Conservation (phyloP, 1,284 basidiomycete genomes). For the Gomphus bonarii region DNA sequence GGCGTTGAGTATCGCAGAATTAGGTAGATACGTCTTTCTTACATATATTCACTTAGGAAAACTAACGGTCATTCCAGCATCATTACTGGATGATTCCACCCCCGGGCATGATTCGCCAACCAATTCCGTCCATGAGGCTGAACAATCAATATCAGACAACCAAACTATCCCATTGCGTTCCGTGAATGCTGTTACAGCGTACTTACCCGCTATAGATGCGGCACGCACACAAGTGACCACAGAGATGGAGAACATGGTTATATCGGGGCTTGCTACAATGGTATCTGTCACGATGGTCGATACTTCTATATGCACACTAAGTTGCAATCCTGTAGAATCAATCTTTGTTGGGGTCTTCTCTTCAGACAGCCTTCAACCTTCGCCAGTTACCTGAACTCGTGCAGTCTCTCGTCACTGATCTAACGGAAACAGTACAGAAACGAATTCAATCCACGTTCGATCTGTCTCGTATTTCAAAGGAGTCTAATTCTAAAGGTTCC, state of each 20-base stretch:
- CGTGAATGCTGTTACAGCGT: conserved; percentile 57
- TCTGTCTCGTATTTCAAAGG: conserved; percentile 74
- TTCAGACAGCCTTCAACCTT: conserved; percentile 93
- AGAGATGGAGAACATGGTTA: conserved; percentile 85
- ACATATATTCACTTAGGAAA: background rate
- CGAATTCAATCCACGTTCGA: conserved; percentile 82
- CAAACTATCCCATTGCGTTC: conserved; percentile 47
- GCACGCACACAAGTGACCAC: conserved; percentile 58
- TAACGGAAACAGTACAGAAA: conserved; percentile 76
- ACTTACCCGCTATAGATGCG: conserved; percentile 63
- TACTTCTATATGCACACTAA: background rate
- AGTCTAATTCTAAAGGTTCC: conserved; percentile 67
- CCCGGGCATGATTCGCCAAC: conserved; percentile 10
- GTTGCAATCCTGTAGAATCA: conserved; percentile 53
- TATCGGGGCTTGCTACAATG: conserved; percentile 62
- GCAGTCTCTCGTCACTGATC: conserved; percentile 66
- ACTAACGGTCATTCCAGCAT: conserved; percentile 11
- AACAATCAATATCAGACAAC: conserved; percentile 11
- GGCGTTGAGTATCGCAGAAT: conserved; percentile 81
- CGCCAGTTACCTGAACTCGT: conserved; percentile 78
- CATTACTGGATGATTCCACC: conserved; percentile 6
- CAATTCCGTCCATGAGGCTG: conserved; percentile 2
- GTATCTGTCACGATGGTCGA: conserved; percentile 27
- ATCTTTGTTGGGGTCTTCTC: conserved; percentile 77
- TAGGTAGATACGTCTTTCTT: conserved; percentile 42